Base-by-base conservation (phyloP, 1,284 basidiomycete species). In the Leccinum insolens region DNA sequence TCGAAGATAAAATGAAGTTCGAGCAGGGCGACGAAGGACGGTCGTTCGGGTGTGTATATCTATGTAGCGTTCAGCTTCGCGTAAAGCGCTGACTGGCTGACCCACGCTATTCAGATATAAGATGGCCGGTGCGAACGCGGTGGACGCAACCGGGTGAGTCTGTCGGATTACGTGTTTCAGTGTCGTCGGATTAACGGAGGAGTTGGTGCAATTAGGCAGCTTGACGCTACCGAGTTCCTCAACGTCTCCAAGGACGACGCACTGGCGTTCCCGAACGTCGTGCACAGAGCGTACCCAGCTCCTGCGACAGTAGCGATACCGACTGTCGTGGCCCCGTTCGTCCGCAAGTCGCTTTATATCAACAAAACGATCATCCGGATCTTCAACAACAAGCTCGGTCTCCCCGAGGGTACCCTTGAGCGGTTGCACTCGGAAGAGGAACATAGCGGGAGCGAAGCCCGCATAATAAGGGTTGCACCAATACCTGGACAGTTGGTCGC, bases 211-310 rank as follows among this genome's bases (percentile, higher is more conserved):
- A 22, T 49, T 34, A 73, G 75, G 11, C 64, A 69, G 73, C 64
- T 70, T 44, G 89, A 91, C 75, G 85, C 84, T 1, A 83, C 85
- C 14, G 89, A 91, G 72, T 91, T 90, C 77, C 80, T 91, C 69
- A 91, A 91, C 71, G 77, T 91, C 25, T 80, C 90, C 0, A 88
- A 89, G 73, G 89, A 92, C 72, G 90, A 92, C 69, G 86, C 82
- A 0, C 73, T 90, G 0, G 82, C 86, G 0, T 90, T 82, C 78
- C 89, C 89, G 0, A 69, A 77, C 2, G 78, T 82, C 31, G 82
- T 80, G 9, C 83, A 85, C 46, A 84, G 89, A 25, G 79, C 80
- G 0, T 91, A 91, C 71, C 89, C 89, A 0, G 72, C 76, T 0
- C 82, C 85, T 0, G 85, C 87, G 17, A 83, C 85, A 44, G 80